Evolutionary conservation across 306 rosid species (phyloP), one percentile per base, ranked within the genome.

Genomic region (Vigna mungo): DNA sequence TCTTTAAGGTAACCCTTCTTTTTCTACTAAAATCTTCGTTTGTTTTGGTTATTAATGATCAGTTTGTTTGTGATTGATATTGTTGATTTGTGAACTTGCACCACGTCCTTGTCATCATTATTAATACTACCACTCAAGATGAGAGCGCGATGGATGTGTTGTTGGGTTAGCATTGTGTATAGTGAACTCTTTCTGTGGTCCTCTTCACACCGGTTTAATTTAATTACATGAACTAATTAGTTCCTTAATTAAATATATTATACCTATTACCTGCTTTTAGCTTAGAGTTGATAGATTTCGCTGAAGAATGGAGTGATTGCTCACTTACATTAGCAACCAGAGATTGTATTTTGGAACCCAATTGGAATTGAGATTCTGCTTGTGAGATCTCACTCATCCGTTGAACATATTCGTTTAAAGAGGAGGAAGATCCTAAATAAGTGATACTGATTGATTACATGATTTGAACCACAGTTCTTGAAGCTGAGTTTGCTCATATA

Each of bases 1-100:
- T 96, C 37, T 89, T 93, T 80, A 96, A 92, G 99, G 99, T 92
- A 89, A 78, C 76, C 8, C 14, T 9, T 41, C 6, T 16, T 61
- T 25, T 54, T 20, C 65, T 61, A 6, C 20, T 61, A 0, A 49
- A 47, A 18, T 63, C 8, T 56, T 72, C 36, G 9, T 55, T 74
- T 9, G 25, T 66, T 74, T 48, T 15, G 0, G 34, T 59, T 54
- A 2, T 54, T 39, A 9, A 4, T 59, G 49, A 12, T 60, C 30
- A 6, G 10, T 5, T 58, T 12, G 6, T 25, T 1, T 58, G 7
- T 58, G 20, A n/a, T 53, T 62, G 52, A 2, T 25, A 2, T 59
- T 14, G 41, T 47, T 7, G 52, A 72, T 79, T 54, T 44, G 20
- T n/a, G 18, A 49, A 21, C 46, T 15, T 41, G 21, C 68, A 27